Evolutionary conservation across 495 filamentous ascomycete genomes (phyloP), one percentile per base, ranked within the genome.

Genomic region (Hyaloscypha variabilis): DNA sequence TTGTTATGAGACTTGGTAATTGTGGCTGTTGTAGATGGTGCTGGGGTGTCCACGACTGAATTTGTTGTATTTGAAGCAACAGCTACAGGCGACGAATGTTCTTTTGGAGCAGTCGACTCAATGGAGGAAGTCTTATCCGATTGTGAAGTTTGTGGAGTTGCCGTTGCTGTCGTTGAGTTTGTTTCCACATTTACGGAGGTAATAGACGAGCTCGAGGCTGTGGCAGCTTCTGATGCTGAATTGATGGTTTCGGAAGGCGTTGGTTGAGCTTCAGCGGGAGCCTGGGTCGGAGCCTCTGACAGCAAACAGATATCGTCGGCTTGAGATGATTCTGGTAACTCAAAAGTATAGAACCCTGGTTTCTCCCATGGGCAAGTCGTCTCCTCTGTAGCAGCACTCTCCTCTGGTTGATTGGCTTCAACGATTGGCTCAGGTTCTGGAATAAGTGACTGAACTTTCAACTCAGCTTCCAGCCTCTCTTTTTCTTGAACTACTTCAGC

Each of bases 401-500:
- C 34, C 14, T 46, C 19, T 11, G 51, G 21, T 21, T 53, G 42
- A 25, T 24, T 58, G 30, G 56, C 34, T 8, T 46, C 29, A 55
- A 62, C 46, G 39, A 36, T 56, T 34, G 49, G 31, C 21, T 52
- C 59, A 34, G 39, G 21, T 19, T 63, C 60, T 17, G 34, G 49
- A 53, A 42, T n/a, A 14, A 14, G 3, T 30, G 28, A 28, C 19
- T 52, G 56, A 2, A 31, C 63, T 30, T 64, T 56, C 2, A 63
- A 29, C 30, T 63, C 67, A 21, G 66, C 65, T 42, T 58, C 58
- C 21, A 69, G 19, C 42, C 59, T 68, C 52, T 70, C 68, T 54
- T 69, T 65, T 49, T 70, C 71, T 39, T 67, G 36, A 1, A 74
- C 62, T 11, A 60, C 60, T 56, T 72, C 67, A 11, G 75, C 75